Percentiles rank a stretch among this genome's conserved stretches.
Conservation (phyloP, 495 filamentous ascomycete genomes). For the Cetradonia linearis region DNA sequence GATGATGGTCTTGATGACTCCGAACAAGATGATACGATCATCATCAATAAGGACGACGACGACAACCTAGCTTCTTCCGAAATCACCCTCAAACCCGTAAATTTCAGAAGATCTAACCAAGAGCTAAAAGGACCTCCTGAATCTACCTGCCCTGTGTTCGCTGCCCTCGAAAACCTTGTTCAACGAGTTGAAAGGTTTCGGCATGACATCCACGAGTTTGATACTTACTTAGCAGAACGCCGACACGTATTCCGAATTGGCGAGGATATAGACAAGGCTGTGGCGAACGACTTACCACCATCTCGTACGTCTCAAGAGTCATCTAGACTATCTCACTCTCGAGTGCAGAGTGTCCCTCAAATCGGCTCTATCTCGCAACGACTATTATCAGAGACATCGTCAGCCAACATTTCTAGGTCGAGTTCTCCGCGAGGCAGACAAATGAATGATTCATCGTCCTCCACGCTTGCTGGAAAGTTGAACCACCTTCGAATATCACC, state of each 20-base stretch:
- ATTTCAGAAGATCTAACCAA: neutral
- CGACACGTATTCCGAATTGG: constrained; percentile 55
- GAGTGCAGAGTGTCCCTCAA: constrained; percentile 1
- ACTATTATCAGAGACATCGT: constrained; percentile 18
- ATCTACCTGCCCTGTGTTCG: constrained; percentile 30
- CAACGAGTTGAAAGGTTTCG: constrained; percentile 56
- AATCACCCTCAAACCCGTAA: neutral
- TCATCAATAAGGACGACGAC: neutral
- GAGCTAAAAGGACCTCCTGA: neutral
- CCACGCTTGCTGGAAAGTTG: constrained; percentile 16
- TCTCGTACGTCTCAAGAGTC: constrained; percentile 16
- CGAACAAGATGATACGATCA: constrained; percentile 13
- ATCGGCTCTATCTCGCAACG: constrained; percentile 24
- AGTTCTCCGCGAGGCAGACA: constrained; percentile 25
- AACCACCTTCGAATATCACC: constrained; percentile 22
- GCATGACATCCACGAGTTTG: constrained; percentile 62
- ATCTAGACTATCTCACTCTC: constrained; percentile 4
- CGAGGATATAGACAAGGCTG: constrained; percentile 28
- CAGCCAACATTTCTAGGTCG: constrained; percentile 18
- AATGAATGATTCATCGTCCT: constrained; percentile 9
- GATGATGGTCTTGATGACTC: neutral
- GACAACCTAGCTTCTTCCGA: neutral
- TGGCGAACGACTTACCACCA: constrained; percentile 13
- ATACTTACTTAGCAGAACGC: constrained; percentile 63
- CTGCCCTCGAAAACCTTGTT: constrained; percentile 42